Evolutionary conservation across 768 basidiomycete species (phyloP), one percentile per base, ranked within the genome.

Genomic region (Auriscalpium microsporum): DNA sequence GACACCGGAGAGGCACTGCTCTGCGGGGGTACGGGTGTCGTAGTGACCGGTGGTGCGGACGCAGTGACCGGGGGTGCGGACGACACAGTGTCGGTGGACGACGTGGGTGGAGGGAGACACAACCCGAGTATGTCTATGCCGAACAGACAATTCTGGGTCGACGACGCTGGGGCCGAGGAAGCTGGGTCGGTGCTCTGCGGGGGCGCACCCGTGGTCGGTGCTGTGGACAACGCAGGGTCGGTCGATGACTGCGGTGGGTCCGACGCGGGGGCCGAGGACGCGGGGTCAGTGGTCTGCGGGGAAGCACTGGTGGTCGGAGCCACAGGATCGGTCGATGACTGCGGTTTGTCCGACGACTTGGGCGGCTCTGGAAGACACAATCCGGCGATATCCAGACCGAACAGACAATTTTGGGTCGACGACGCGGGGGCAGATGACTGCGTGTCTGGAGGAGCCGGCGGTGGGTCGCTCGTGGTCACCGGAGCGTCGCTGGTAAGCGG

Each of bases 201-300:
- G n/a, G n/a, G n/a, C n/a, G n/a, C n/a, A n/a, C n/a, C n/a, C n/a
- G n/a, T 5, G 7, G 28, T 7, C 28, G 28, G 28, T 4, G 28
- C 21, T 4, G 40, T 42, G 40, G 57, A 10, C 40, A 53, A 48
- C n/a, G 58, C 40, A 55, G 45, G 34, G 2, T 42, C 14, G 6
- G 51, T 35, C 3, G 57, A 58, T 3, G 38, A 38, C 28, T 48
- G 21, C 21, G 21, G 21, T 21, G 1, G 21, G 21, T 21, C 21
- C 21, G 21, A 21, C 21, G 21, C n/a, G n/a, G n/a, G n/a, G n/a
- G n/a, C n/a, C n/a, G n/a, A n/a, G n/a, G n/a, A n/a, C n/a, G n/a
- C n/a, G n/a, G 62, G 57, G 50, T 16, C 52, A 48, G 53, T 51
- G 14, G 36, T 16, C 17, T 52, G 44, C 19, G 36, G 36, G 37